Evolutionary conservation across 2,329 filamentous ascomycete genomes (phyloP), one percentile per base, ranked within the genome.

Genomic region (Mycosphaerella sp.): DNA sequence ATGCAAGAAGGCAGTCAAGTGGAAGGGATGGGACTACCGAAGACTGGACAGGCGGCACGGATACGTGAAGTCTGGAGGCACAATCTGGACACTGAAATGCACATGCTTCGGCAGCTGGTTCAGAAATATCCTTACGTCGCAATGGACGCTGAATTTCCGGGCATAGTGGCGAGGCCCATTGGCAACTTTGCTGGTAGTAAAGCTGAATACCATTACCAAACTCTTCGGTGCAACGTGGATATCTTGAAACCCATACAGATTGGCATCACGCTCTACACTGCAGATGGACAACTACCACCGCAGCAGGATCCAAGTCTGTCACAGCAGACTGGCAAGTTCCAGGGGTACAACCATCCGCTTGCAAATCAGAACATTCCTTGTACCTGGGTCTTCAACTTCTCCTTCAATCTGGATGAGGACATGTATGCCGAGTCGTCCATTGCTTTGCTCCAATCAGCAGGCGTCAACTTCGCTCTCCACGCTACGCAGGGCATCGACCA

Each of bases 81-180:
- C 64, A 97, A 97, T 66, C 74, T 97, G 59, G 82, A 88, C 26
- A 87, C 95, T 67, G 93, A 98, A 75, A 93, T 98, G 86, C 85
- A 83, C 7, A 77, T 87, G 47, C 73, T 98, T 62, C 81, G 92
- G 70, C 83, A 87, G 55, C 75, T 97, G 65, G 83, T 97, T 60
- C 87, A 95, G 58, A 88, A 87, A 66, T 97, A 95, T 71, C 89
- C 90, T 41, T 97, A 95, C 69, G 92, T 98, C 72, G 92, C 91
- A 64, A 97, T 98, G 93, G 93, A 98, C 70, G 96, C 93, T 23
- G 92, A 97, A 70, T 98, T 98, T 65, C 93, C 93, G n/a, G 93
- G 93, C 54, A 90, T 98, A 50, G 92, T 98, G 50, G 89, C 92
- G 26, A 83, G 93, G 62, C 93, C 93, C 1, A 97, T 98, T 79